These are phyloP conservation scores for Viola pubescens DNA, from an alignment of 441 rosid genomes.

Conservation along the genomic window DNA sequence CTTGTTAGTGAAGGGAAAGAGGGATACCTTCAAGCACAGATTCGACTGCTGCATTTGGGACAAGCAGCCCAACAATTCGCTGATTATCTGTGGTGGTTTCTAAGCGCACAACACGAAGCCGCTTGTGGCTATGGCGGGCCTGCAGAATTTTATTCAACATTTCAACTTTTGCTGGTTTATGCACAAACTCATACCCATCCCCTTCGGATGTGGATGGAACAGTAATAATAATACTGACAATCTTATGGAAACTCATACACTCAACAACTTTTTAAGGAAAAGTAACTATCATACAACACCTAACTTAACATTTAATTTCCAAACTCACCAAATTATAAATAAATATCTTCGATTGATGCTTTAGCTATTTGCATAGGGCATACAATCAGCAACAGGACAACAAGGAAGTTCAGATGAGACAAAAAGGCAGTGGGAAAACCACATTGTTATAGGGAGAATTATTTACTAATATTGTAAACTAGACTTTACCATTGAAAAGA, in stretches of 20 bases:
- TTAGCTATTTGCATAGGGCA: not conserved
- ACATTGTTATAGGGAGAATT: too few relatives aligned
- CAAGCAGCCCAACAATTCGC: slow-evolving; percentile 78
- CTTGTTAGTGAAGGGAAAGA: slow-evolving; percentile 12
- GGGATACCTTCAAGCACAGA: slow-evolving; percentile 78
- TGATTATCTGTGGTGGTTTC: slow-evolving; percentile 71
- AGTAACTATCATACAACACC: not conserved
- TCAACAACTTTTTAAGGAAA: too few relatives aligned
- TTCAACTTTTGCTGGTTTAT: slow-evolving; percentile 9
- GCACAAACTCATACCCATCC: too few relatives aligned
- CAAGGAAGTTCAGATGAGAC: slow-evolving; percentile 2
- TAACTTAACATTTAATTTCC: not conserved
- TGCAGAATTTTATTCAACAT: slow-evolving; percentile 20
- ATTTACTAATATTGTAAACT: too few relatives aligned
- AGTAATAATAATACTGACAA: too few relatives aligned
- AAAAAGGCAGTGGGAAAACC: not conserved
- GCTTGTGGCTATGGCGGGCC: slow-evolving; percentile 88
- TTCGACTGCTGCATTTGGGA: slow-evolving; percentile 94
- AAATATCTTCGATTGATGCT: too few relatives aligned
- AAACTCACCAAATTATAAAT: not conserved
- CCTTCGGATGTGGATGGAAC: too few relatives aligned
- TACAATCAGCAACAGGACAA: not conserved
- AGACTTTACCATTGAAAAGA: too few relatives aligned
- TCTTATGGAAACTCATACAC: too few relatives aligned
- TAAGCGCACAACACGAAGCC: slow-evolving; percentile 80